Evolutionary conservation across 345 rosid species (phyloP).

Genomic region (Firmiana major): DNA sequence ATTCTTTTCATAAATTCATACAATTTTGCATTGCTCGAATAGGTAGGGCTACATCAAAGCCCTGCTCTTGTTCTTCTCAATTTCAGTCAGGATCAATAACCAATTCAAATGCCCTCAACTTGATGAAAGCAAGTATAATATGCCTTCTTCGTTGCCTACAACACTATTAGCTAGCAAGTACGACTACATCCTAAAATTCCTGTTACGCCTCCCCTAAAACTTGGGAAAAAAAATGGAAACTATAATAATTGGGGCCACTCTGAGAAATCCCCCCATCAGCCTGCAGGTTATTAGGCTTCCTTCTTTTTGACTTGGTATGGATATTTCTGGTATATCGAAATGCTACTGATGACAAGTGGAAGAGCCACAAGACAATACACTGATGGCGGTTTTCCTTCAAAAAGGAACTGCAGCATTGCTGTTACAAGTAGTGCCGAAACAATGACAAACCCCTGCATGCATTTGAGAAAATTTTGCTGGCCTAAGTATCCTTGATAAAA

Average conservation of each 20-base stretch:
- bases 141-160: slow-evolving; percentile 7
- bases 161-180: background rate
- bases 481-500: background rate
- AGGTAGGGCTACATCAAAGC: background rate
- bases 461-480: slow-evolving; percentile 1
- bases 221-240: background rate
- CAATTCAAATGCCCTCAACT: slow-evolving; percentile 1
- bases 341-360: slow-evolving; percentile 80
- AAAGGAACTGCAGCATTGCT: slow-evolving; percentile 79
- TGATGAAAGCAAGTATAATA: background rate
- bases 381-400: slow-evolving; percentile 92
- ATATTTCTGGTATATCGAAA: slow-evolving; percentile 84
- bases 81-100: background rate
- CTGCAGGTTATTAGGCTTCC: slow-evolving; percentile 41
- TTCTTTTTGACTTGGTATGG: slow-evolving; percentile 69
- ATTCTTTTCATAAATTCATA: background rate
- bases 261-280: background rate
- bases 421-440: slow-evolving; percentile 94
- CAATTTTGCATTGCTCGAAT: background rate
- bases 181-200: background rate
- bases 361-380: slow-evolving; percentile 66
- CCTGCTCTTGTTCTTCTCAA: background rate
- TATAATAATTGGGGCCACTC: background rate
- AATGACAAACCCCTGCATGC: slow-evolving; percentile 84
- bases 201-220: slow-evolving; percentile 4